phyloP scores from a whole-genome alignment of 257 asterid genomes.

The Nicotiana noctiflora region DNA sequence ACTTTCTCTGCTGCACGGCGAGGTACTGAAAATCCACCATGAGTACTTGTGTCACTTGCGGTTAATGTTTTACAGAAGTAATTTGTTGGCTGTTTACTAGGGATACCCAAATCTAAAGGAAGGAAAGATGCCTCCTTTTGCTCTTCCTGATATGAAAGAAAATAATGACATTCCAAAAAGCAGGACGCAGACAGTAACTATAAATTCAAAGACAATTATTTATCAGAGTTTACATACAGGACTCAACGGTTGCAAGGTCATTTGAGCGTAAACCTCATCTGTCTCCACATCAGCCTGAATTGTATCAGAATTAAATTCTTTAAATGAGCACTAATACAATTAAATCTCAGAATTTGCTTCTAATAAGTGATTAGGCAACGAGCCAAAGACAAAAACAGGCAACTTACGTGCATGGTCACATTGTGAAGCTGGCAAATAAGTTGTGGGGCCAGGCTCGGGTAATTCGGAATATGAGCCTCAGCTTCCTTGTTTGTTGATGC shows the following conservation, averaged over 20 bases:
- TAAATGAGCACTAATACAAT: background rate
- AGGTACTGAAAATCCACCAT: conserved; percentile 86
- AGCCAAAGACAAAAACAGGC: background rate
- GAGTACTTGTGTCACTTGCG: conserved; percentile 80
- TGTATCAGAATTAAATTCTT: conserved; percentile 17
- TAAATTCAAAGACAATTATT: background rate
- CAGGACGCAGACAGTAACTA: background rate
- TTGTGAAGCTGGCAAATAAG: conserved; percentile 74
- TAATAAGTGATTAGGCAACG: too few species aligned
- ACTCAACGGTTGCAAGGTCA: conserved; percentile 78
- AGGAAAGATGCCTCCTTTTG: conserved; percentile 69
- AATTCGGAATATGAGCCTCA: conserved; percentile 60
- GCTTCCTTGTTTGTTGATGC: conserved; percentile 68
- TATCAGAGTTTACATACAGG: conserved; percentile 36
- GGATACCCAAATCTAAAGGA: conserved; percentile 63
- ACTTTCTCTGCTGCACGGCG: conserved; percentile 91
- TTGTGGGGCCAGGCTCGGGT: conserved; percentile 62
- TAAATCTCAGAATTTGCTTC: too few species aligned
- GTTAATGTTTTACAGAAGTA: conserved; percentile 81
- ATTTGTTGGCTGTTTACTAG: conserved; percentile 70
- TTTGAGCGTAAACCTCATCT: conserved; percentile 73
- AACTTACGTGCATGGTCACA: conserved; percentile 60
- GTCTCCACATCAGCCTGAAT: conserved; percentile 71
- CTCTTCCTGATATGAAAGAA: conserved; percentile 49
- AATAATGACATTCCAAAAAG: background rate